Percentiles rank a stretch among this genome's conserved stretches.
These are phyloP conservation scores for Kuraishia hungarica DNA, from an alignment of 805 yeast species.

Conservation along the genomic window DNA sequence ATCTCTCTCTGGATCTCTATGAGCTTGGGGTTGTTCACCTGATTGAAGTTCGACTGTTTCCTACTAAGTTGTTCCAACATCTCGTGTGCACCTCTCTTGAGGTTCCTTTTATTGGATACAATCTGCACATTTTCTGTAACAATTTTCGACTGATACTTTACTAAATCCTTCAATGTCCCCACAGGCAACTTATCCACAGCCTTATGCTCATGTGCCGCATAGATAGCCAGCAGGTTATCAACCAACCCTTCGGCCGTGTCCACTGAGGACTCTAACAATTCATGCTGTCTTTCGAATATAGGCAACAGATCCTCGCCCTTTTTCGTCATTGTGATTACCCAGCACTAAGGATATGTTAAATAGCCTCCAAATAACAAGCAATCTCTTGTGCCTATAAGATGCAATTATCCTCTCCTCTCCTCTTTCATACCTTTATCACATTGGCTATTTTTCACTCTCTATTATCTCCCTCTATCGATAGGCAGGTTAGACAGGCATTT, in stretches of 20 bases:
- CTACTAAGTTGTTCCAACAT: slow-evolving; percentile 5
- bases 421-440: too few species aligned
- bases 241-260: not conserved
- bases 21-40: slow-evolving; percentile 3
- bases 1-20: slow-evolving; percentile 6
- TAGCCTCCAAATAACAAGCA: too few species aligned
- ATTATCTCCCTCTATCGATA: too few species aligned
- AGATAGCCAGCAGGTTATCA: not conserved
- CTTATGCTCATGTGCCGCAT: not conserved
- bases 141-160: not conserved
- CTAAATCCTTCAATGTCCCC: not conserved
- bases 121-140: slow-evolving; percentile 1
- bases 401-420: too few species aligned
- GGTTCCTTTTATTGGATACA: not conserved
- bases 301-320: not conserved
- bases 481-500: too few species aligned
- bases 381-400: too few species aligned
- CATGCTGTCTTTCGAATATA: not conserved
- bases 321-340: not conserved
- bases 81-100: slow-evolving; percentile 8
- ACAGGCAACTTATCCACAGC: not conserved
- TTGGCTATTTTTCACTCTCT: too few species aligned
- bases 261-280: not conserved
- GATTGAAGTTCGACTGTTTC: slow-evolving; percentile 8
- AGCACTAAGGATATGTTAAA: too few species aligned